These are phyloP conservation scores for Epichloe glyceriae DNA, from an alignment of 2,329 filamentous ascomycete genomes.

Conservation along the genomic window DNA sequence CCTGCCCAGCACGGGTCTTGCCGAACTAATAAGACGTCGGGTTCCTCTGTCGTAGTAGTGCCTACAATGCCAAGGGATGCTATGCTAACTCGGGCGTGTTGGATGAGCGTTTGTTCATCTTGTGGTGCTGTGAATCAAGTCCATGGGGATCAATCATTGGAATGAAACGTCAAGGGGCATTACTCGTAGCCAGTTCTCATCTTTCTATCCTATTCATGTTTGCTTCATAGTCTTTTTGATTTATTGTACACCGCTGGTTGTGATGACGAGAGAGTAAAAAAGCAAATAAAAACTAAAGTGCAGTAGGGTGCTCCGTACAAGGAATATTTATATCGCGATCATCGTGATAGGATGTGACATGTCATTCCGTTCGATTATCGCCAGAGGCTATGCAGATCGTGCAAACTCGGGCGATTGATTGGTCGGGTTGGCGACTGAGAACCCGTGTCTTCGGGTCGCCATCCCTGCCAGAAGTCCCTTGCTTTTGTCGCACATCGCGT, in stretches of 20 bases:
- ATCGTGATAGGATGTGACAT: not conserved
- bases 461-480: not conserved
- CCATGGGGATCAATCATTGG: too few relatives aligned
- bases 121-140: too few relatives aligned
- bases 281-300: not conserved
- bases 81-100: too few relatives aligned
- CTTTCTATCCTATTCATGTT: not conserved
- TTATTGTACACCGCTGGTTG: not conserved
- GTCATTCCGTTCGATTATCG: not conserved
- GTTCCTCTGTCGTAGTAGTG: too few relatives aligned
- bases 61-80: too few relatives aligned
- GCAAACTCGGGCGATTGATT: not conserved
- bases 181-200: not conserved
- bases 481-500: not conserved
- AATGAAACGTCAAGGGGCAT: too few relatives aligned
- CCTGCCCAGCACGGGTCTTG: constrained; percentile 13
- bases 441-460: too few relatives aligned
- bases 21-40: not conserved
- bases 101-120: too few relatives aligned
- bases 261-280: not conserved
- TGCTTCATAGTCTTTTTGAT: not conserved
- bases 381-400: not conserved
- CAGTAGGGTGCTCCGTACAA: too few relatives aligned
- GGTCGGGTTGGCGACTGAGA: too few relatives aligned
- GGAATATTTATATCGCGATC: not conserved